Conservation (phyloP, 1,284 basidiomycete species). For the Tausonia pullulans region DNA sequence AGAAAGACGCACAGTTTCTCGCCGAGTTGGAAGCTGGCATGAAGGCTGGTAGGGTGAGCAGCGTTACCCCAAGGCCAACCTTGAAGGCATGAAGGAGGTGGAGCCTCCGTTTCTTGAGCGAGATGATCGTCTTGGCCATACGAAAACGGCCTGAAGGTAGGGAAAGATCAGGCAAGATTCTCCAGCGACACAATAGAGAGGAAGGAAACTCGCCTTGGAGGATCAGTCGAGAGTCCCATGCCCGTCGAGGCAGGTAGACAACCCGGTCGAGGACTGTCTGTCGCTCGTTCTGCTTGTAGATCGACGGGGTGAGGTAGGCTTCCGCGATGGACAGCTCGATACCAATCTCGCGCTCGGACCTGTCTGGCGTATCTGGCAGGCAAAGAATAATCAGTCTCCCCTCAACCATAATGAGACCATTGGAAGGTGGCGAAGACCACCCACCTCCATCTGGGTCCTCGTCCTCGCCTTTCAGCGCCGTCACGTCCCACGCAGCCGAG, state of each 20-base stretch:
- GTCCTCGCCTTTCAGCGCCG: background rate
- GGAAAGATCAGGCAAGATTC: background rate
- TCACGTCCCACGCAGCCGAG: conserved; percentile 11
- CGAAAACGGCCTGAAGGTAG: background rate
- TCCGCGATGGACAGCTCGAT: conserved; percentile 1
- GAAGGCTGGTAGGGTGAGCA: conserved; percentile 36
- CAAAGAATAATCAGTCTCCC: background rate
- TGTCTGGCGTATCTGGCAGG: background rate
- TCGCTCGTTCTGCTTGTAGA: too few species aligned
- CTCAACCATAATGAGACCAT: too few species aligned
- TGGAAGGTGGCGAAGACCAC: too few species aligned
- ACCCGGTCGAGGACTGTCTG: too few species aligned
- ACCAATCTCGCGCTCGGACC: background rate
- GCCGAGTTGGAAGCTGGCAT: conserved; percentile 23
- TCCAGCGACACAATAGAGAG: too few species aligned
- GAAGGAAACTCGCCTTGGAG: background rate
- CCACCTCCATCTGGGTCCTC: background rate
- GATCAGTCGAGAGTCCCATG: conserved; percentile 1
- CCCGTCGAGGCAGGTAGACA: background rate
- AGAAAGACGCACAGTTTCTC: conserved; percentile 32
- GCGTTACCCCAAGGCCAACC: conserved; percentile 33
- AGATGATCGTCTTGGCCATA: background rate
- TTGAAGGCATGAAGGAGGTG: conserved; percentile 11
- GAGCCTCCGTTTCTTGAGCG: background rate
- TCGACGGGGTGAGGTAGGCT: background rate